These are phyloP conservation scores for Adenanthera pavonina DNA, from an alignment of 306 rosid species.

Conservation along the genomic window DNA sequence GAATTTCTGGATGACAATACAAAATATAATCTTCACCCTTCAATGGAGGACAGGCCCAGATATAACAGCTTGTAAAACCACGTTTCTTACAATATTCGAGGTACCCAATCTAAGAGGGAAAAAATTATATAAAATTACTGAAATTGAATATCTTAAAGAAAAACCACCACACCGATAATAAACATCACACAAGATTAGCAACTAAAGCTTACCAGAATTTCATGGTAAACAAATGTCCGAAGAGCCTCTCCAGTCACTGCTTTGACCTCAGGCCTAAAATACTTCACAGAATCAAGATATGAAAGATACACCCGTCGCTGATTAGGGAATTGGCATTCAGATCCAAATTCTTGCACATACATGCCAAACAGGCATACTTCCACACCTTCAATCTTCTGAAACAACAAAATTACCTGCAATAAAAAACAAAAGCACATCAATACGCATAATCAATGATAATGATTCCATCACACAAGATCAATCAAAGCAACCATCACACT, in stretches of 20 bases:
- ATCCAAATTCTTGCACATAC: conserved; percentile 99
- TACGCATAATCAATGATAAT: conserved; percentile 5
- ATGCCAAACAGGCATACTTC: conserved; percentile 99
- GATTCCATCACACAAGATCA: conserved; percentile 11
- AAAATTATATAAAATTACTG: conserved; percentile 10
- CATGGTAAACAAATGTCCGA: conserved; percentile 96
- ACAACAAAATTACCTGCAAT: conserved; percentile 80
- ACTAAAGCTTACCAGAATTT: conserved; percentile 73
- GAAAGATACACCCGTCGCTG: conserved; percentile 98
- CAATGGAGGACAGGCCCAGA: conserved; percentile 99
- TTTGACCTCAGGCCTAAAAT: conserved; percentile 92
- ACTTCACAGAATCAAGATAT: conserved; percentile 96
- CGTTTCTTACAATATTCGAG: conserved; percentile 96
- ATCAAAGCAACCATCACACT: conserved; percentile 29
- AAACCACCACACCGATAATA: conserved; percentile 19
- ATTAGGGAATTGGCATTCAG: conserved; percentile 87
- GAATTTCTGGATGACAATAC: conserved; percentile 98
- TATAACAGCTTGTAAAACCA: conserved; percentile 97
- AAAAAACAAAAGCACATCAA: conserved; percentile 23
- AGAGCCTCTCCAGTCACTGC: conserved; percentile 95
- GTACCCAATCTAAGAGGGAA: conserved; percentile 78
- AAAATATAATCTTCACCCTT: conserved; percentile 99
- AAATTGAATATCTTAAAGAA: conserved; percentile 30
- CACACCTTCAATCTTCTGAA: conserved; percentile 98
- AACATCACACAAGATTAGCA: conserved; percentile 16